A percentile compares a stretch with the other conserved stretches of the same genome.
Evolutionary conservation across 2,329 filamentous ascomycete species (phyloP).

Genomic region (Cladosporium sp.): DNA sequence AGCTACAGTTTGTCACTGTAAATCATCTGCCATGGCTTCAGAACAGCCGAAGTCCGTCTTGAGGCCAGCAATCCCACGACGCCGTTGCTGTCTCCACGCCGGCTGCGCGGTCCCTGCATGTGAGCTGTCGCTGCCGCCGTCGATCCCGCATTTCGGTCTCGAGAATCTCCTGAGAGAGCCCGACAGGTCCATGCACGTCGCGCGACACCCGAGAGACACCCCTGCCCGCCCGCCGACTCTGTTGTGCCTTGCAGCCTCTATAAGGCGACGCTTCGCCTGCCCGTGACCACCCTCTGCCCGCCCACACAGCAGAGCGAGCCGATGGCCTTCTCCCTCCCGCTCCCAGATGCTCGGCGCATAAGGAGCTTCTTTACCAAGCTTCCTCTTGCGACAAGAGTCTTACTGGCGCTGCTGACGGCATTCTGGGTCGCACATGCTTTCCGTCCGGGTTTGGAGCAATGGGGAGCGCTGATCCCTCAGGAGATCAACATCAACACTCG

Average conservation of each 20-base stretch:
- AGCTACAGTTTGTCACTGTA: no score
- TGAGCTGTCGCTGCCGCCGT: neutral
- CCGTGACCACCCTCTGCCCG: neutral
- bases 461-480: constrained; percentile 72
- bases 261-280: neutral
- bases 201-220: neutral
- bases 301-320: neutral
- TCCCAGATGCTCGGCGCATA: constrained; percentile 66
- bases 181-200: neutral
- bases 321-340: constrained; percentile 45
- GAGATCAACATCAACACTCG: constrained; percentile 65
- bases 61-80: neutral
- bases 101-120: constrained; percentile 2
- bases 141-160: neutral
- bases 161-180: constrained; percentile 6
- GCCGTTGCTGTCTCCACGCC: neutral
- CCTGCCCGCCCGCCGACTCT: constrained; percentile 1
- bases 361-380: constrained; percentile 77
- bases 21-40: neutral
- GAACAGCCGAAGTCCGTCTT: neutral
- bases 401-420: constrained; percentile 59
- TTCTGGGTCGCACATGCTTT: constrained; percentile 67
- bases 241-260: neutral
- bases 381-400: constrained; percentile 76
- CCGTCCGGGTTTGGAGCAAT: constrained; percentile 65